These are phyloP conservation scores for Golubevia sp. DNA, from an alignment of 1,284 basidiomycete genomes.

Conservation along the genomic window DNA sequence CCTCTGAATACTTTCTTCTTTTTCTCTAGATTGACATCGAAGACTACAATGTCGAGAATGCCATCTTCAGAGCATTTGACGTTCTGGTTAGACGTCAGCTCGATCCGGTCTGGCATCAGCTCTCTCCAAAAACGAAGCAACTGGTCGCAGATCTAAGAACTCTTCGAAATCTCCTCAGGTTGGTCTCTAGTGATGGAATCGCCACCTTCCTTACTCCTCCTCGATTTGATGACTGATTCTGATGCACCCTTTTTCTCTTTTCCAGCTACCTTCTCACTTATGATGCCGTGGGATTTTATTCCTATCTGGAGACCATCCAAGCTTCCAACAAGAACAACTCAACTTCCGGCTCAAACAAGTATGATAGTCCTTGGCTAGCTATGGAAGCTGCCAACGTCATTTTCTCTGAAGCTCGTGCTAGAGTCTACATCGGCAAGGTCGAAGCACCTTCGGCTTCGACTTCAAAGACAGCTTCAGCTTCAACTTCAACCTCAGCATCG, in stretches of 20 bases:
- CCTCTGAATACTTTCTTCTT: not conserved
- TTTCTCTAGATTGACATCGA: slow-evolving; percentile 81
- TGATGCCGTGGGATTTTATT: slow-evolving; percentile 86
- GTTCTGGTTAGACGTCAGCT: slow-evolving; percentile 83
- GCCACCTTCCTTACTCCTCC: not conserved
- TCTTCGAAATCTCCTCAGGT: slow-evolving; percentile 82
- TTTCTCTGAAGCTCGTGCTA: slow-evolving; percentile 77
- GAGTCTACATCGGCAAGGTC: slow-evolving; percentile 73
- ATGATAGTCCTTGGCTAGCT: slow-evolving; percentile 76
- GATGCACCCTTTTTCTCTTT: not conserved
- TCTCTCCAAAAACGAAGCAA: slow-evolving; percentile 87
- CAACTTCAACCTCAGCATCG: slow-evolving; percentile 14
- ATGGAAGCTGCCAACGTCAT: slow-evolving; percentile 87
- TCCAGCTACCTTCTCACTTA: slow-evolving; percentile 84
- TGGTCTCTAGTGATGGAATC: slow-evolving; percentile 54
- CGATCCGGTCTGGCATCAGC: slow-evolving; percentile 94
- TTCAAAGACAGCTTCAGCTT: slow-evolving; percentile 43
- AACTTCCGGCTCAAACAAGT: slow-evolving; percentile 66
- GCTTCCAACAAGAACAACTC: slow-evolving; percentile 67
- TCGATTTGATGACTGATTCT: not conserved
- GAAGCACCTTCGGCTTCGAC: slow-evolving; percentile 42
- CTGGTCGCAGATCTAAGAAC: slow-evolving; percentile 86
- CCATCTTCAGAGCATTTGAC: slow-evolving; percentile 93
- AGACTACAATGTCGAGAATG: slow-evolving; percentile 88
- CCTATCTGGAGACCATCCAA: slow-evolving; percentile 88